Conservation (phyloP, 495 filamentous ascomycete species). For the Echria macrotheca region DNA sequence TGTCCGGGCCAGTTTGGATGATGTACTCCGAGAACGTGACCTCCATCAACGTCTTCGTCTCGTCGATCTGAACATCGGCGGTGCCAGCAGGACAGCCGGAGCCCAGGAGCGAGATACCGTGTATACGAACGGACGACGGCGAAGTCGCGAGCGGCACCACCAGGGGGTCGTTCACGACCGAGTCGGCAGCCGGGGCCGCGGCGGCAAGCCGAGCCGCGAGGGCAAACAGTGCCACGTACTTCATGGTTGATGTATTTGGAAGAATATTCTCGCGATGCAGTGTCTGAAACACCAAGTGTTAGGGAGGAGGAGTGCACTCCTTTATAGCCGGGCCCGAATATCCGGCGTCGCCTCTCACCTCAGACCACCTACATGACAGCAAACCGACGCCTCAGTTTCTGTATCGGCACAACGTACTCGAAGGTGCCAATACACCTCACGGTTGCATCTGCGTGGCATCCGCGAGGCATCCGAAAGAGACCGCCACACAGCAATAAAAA, state of each 20-base stretch:
- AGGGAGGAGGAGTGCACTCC: not conserved
- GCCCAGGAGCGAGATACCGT: constrained; percentile 7
- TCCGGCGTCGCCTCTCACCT: no score
- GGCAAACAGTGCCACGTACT: not conserved
- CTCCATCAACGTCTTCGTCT: constrained; percentile 7
- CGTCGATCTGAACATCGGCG: constrained; percentile 13
- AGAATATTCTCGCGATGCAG: no score
- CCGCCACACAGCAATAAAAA: no score
- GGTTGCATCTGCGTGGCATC: no score
- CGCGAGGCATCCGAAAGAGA: no score
- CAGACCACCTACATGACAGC: no score
- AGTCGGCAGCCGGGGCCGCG: not conserved
- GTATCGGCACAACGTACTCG: no score
- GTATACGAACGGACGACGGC: not conserved
- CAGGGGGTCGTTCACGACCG: not conserved
- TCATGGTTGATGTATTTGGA: not conserved
- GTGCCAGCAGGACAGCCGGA: constrained; percentile 11
- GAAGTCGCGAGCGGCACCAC: not conserved
- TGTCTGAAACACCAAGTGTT: no score
- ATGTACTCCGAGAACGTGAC: constrained; percentile 10
- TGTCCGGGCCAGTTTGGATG: constrained; percentile 10
- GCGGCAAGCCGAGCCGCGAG: not conserved
- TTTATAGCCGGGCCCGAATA: not conserved
- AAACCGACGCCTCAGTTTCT: no score
- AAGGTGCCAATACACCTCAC: no score